A percentile compares a stretch with the other conserved stretches of the same genome.
These are phyloP conservation scores for Sphaerostilbella broomeana DNA, from an alignment of 2,329 filamentous ascomycete species.

Conservation along the genomic window DNA sequence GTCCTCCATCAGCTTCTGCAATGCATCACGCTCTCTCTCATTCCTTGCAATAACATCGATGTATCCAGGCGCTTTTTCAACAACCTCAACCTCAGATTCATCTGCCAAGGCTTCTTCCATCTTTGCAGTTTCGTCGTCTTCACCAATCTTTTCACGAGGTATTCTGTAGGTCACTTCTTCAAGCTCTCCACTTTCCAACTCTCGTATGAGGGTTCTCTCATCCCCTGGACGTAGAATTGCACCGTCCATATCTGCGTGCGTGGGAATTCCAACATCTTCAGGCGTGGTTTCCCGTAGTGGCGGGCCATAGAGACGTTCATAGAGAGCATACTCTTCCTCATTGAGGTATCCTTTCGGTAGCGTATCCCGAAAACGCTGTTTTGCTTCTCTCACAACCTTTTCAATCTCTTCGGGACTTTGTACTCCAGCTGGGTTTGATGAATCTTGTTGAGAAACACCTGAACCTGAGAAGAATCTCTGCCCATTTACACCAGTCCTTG, in stretches of 20 bases:
- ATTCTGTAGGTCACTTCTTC: conserved; percentile 54
- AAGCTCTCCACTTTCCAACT: conserved; percentile 49
- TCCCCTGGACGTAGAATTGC: conserved; percentile 18
- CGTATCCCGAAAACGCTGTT: conserved; percentile 68
- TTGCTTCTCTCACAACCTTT: conserved; percentile 60
- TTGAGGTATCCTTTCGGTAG: conserved; percentile 66
- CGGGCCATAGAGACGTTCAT: conserved; percentile 73
- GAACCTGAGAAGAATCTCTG: conserved; percentile 26
- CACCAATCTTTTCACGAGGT: conserved; percentile 11
- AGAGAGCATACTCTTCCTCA: conserved; percentile 64
- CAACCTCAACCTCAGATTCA: conserved; percentile 20
- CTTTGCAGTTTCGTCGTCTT: neutral
- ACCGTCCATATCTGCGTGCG: conserved; percentile 30
- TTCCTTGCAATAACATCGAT: conserved; percentile 45
- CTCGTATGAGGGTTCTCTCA: conserved; percentile 44
- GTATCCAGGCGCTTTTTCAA: conserved; percentile 31
- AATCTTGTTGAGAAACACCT: conserved; percentile 19
- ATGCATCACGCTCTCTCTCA: conserved; percentile 48
- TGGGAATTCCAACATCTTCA: conserved; percentile 51
- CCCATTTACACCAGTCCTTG: conserved; percentile 8
- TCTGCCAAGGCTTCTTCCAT: conserved; percentile 9
- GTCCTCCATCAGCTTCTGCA: conserved; percentile 50
- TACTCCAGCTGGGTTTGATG: neutral
- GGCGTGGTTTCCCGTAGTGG: conserved; percentile 57
- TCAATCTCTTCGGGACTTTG: conserved; percentile 41